These are phyloP conservation scores for Orbilia quercus DNA, from an alignment of 2,329 filamentous ascomycete genomes.

Conservation along the genomic window DNA sequence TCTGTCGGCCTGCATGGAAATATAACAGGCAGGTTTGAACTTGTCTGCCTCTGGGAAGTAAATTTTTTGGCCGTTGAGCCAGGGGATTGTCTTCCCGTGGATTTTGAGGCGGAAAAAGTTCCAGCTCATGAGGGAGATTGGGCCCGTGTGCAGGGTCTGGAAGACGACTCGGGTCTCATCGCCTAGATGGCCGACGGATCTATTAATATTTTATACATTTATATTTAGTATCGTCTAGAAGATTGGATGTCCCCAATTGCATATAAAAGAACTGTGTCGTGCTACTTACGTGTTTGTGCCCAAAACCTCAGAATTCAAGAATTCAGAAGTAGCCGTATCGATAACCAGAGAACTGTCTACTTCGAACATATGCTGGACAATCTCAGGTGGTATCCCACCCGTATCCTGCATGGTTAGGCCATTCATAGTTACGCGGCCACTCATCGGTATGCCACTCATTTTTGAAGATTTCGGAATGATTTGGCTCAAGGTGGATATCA, in stretches of 20 bases:
- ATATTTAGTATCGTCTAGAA: not conserved
- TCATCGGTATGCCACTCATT: too few relatives aligned
- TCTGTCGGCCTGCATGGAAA: conserved; percentile 19
- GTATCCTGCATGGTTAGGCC: not conserved
- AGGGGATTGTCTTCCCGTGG: conserved; percentile 44
- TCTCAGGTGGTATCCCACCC: not conserved
- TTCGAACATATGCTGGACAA: conserved; percentile 25
- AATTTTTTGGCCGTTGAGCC: conserved; percentile 47
- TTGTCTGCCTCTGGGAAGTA: conserved; percentile 35
- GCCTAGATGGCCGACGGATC: conserved; percentile 31
- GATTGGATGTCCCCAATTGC: too few relatives aligned
- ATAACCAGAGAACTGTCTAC: conserved; percentile 30
- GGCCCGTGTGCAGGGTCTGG: conserved; percentile 32
- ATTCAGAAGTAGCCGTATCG: conserved; percentile 6
- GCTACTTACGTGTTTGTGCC: conserved; percentile 38
- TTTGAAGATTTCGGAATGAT: too few relatives aligned
- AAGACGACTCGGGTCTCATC: conserved; percentile 29
- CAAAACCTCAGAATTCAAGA: conserved; percentile 28
- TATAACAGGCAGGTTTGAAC: conserved; percentile 36
- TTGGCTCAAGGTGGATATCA: too few relatives aligned
- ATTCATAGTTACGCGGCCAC: too few relatives aligned
- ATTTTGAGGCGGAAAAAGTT: conserved; percentile 32
- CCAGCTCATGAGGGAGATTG: conserved; percentile 22
- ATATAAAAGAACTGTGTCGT: too few relatives aligned
- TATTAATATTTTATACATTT: not conserved